These are phyloP conservation scores for Oryza punctata DNA, from an alignment of 176 grass and related monocot species.

Conservation along the genomic window DNA sequence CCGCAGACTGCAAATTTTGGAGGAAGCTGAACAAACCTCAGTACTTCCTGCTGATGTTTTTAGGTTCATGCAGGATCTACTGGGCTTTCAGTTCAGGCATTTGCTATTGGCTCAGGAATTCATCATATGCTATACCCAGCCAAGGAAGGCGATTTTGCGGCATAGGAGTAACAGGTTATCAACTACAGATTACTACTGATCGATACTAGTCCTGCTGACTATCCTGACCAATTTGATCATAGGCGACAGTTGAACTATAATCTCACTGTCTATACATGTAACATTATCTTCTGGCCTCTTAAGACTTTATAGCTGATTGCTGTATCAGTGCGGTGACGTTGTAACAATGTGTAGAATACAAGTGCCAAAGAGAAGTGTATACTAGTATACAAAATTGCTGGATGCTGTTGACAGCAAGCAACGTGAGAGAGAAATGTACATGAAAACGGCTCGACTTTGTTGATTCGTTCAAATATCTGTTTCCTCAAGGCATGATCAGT, in stretches of 20 bases:
- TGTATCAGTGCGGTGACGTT: conserved; percentile 3
- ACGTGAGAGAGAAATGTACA: conserved; percentile 28
- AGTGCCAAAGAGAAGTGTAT: conserved; percentile 11
- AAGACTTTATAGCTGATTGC: conserved; percentile 24
- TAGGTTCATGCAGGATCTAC: conserved; percentile 47
- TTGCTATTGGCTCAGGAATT: too few species aligned
- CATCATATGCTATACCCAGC: background rate
- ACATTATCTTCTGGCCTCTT: conserved; percentile 34
- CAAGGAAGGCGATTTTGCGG: background rate
- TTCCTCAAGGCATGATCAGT: background rate
- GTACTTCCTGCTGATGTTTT: conserved; percentile 49
- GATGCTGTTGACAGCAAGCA: conserved; percentile 28
- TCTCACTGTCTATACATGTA: conserved; percentile 28
- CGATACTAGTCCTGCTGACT: conserved; percentile 1
- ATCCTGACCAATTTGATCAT: conserved; percentile 28
- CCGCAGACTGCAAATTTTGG: background rate
- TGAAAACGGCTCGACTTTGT: background rate
- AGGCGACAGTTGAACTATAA: background rate
- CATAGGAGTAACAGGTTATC: background rate
- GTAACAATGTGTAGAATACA: conserved; percentile 41
- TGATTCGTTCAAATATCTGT: background rate
- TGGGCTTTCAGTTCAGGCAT: conserved; percentile 18
- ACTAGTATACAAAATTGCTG: conserved; percentile 34
- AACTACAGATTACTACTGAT: conserved; percentile 13
- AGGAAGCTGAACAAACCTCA: background rate